Base-by-base conservation (phyloP, 1,139 yeast genomes). In the Hansenula lynferdii region DNA sequence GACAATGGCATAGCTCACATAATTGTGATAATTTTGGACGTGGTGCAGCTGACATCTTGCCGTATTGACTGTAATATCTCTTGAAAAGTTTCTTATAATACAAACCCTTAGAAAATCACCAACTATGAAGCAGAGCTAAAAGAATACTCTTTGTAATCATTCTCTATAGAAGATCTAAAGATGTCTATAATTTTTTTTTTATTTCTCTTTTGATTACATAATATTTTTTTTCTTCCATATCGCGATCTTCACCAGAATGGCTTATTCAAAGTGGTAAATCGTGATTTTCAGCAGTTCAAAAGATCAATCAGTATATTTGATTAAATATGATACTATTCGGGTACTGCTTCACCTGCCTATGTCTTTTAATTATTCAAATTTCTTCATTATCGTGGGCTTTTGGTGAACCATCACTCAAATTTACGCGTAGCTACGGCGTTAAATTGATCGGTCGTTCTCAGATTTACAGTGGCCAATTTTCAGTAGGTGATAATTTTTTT, bases 1-100 rank as follows among this genome's bases (percentile, higher is more conserved):
- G 72, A 20, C 77, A 72, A 49, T 79, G 83, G 57, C 98, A 92
- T n/a, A 87, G 72, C 61, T 89, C 96, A 63, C 98, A 92, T 18
- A 77, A 63, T 45, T 65, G 69, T 3, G 66, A 50, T 0, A 73
- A 61, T 53, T 76, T 77, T 21, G 54, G 56, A 11, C 29, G 32
- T 4, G 34, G 22, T 7, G 16, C 22, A 8, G 28, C 17, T 6
- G 34, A 31, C 31, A 28, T 28, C 17, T 19, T 28, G 14, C 8
- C n/a, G 4, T n/a, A 5, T 19, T 19, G 10, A 4, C 3, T 15
- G 12, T 24, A 8, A 15, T 24, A 24, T 24, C 6, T 22, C 11
- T 22, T n/a, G n/a, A n/a, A n/a, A n/a, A n/a, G n/a, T n/a, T n/a
- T n/a, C n/a, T n/a, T n/a, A n/a, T n/a, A n/a, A n/a, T n/a, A n/a